These are phyloP conservation scores for Penicillium flavigenum DNA, from an alignment of 495 filamentous ascomycete species.

Conservation along the genomic window DNA sequence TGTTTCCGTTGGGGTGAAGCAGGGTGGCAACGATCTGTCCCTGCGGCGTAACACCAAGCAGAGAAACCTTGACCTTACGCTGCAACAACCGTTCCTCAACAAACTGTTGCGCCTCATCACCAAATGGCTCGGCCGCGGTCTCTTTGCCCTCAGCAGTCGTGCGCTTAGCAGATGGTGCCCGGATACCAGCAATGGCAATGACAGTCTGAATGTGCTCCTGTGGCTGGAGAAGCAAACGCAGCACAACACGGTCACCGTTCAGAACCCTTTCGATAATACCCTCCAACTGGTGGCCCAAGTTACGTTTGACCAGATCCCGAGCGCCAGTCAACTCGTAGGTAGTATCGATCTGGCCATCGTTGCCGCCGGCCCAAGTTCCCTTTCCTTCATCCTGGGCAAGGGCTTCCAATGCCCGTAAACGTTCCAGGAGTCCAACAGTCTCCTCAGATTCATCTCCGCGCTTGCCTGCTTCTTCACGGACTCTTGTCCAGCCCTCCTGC, in stretches of 20 bases:
- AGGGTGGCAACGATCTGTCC: conserved; percentile 77
- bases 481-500: conserved; percentile 82
- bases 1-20: conserved; percentile 84
- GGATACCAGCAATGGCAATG: conserved; percentile 84
- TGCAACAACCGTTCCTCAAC: conserved; percentile 83
- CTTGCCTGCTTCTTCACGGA: conserved; percentile 86
- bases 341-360: conserved; percentile 65
- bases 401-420: conserved; percentile 73
- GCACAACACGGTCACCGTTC: conserved; percentile 82
- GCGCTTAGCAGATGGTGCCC: conserved; percentile 81
- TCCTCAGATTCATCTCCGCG: conserved; percentile 81
- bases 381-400: conserved; percentile 73
- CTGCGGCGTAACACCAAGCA: conserved; percentile 85
- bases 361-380: conserved; percentile 68
- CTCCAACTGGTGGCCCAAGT: conserved; percentile 75
- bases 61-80: conserved; percentile 73
- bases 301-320: conserved; percentile 68
- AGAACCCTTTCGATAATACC: conserved; percentile 85
- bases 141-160: conserved; percentile 75
- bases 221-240: conserved; percentile 74
- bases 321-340: conserved; percentile 74
- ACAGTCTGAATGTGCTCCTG: conserved; percentile 81
- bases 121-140: conserved; percentile 81
- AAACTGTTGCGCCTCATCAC: conserved; percentile 80
- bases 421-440: conserved; percentile 64